Evolutionary conservation across 306 rosid species (phyloP).

Genomic region (Ochetophila trinervis): DNA sequence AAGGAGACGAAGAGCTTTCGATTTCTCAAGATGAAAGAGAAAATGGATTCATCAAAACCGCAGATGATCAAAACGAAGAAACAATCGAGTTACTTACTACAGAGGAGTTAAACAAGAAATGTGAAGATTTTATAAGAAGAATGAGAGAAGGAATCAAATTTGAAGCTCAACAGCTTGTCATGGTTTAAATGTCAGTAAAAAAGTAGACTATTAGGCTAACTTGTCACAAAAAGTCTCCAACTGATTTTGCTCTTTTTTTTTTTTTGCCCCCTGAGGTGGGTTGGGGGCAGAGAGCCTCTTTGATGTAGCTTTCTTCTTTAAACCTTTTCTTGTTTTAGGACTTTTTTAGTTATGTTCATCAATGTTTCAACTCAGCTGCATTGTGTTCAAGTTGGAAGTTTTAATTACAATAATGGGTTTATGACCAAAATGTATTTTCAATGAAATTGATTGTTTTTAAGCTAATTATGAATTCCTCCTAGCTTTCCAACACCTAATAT

Average conservation of each 20-base stretch:
- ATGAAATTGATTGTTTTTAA: not conserved
- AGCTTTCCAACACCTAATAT: too few relatives aligned
- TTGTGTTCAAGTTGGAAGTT: not conserved
- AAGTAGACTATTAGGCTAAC: too few relatives aligned
- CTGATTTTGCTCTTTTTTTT: too few relatives aligned
- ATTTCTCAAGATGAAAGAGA: not conserved
- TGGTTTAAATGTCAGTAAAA: slow-evolving; percentile 1
- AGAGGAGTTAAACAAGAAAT: slow-evolving; percentile 72
- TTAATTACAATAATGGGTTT: not conserved
- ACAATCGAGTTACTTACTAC: slow-evolving; percentile 20
- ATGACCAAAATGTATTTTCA: not conserved
- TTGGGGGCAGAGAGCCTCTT: too few relatives aligned
- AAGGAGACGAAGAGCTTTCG: not conserved
- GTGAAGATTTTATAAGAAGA: slow-evolving; percentile 74
- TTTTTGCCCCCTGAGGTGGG: too few relatives aligned
- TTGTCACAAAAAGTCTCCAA: too few relatives aligned
- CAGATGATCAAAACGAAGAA: slow-evolving; percentile 21
- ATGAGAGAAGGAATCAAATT: slow-evolving; percentile 50
- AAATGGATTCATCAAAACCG: slow-evolving; percentile 1
- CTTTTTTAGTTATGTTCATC: not conserved
- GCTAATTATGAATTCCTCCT: too few relatives aligned
- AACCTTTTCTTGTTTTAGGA: too few relatives aligned
- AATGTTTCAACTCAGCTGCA: not conserved
- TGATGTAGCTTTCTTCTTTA: too few relatives aligned
- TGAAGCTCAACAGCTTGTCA: slow-evolving; percentile 30